Percentiles rank a stretch among this genome's conserved stretches.
Conservation (phyloP, 148 eudicot genomes). For the Silene conica region DNA sequence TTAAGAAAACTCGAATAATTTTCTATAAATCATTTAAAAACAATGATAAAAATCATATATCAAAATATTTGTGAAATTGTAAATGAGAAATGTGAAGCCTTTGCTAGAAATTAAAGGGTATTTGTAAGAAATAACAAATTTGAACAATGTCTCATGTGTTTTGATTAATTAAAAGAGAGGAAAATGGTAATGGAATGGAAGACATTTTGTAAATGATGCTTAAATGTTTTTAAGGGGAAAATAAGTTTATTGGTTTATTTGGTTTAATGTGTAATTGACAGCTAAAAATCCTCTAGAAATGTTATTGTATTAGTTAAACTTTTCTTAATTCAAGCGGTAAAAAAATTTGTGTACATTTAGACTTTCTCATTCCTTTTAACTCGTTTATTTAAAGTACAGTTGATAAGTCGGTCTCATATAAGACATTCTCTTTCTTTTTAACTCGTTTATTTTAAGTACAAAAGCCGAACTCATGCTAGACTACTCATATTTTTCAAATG, state of each 20-base stretch:
- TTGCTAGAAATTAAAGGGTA: background rate
- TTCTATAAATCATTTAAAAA: background rate
- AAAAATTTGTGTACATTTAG: background rate
- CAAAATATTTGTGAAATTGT: background rate
- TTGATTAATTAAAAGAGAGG: conserved; percentile 7
- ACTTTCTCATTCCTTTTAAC: background rate
- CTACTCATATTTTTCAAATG: too few species aligned
- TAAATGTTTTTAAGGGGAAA: background rate
- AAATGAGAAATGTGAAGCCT: background rate
- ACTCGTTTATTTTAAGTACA: too few species aligned
- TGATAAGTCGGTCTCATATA: background rate
- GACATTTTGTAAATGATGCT: conserved; percentile 6
- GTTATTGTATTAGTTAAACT: background rate
- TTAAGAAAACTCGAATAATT: background rate
- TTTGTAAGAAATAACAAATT: background rate
- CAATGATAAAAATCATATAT: background rate
- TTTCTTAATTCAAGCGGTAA: background rate
- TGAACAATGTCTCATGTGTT: conserved; percentile 2
- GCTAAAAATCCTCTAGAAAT: conserved; percentile 15
- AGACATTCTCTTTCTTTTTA: too few species aligned
- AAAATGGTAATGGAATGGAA: background rate
- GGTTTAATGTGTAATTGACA: conserved; percentile 15
- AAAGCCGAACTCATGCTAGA: too few species aligned
- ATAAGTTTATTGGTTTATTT: conserved; percentile 14
- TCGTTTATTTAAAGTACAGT: background rate